Percentiles rank a stretch among this genome's conserved stretches.
phyloP scores from a whole-genome alignment of 768 basidiomycete genomes.

The Pleurotus salmoneostramineus region DNA sequence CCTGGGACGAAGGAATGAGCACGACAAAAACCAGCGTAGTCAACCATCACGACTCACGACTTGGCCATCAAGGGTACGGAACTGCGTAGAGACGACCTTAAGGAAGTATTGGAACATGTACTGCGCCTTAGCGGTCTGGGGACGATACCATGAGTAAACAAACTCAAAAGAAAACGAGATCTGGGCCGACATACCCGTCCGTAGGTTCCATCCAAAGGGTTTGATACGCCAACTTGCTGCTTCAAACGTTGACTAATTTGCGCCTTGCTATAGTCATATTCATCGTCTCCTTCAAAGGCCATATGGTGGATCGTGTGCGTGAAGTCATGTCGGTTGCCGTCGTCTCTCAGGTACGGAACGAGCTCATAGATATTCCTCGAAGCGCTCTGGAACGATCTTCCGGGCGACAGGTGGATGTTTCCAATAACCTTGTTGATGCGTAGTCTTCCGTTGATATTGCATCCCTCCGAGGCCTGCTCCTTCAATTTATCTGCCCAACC shows the following conservation, averaged over 20 bases:
- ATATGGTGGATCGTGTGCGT: constrained; percentile 83
- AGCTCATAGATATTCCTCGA: constrained; percentile 79
- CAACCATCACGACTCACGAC: constrained; percentile 37
- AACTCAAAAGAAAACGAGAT: background rate
- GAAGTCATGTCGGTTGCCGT: constrained; percentile 89
- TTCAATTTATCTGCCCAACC: constrained; percentile 93
- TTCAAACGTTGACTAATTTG: constrained; percentile 59
- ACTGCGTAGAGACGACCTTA: constrained; percentile 96
- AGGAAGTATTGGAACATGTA: constrained; percentile 99
- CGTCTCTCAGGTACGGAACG: constrained; percentile 91
- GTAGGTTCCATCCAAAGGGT: constrained; percentile 72
- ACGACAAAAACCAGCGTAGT: background rate
- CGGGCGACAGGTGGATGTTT: constrained; percentile 93
- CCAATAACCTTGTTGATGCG: constrained; percentile 97
- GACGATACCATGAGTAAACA: constrained; percentile 5
- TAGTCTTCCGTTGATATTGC: constrained; percentile 87
- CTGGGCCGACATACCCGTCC: constrained; percentile 41
- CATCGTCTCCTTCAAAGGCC: constrained; percentile 80
- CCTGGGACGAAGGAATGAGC: constrained; percentile 29
- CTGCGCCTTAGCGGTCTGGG: constrained; percentile 68
- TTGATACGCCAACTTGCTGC: constrained; percentile 67
- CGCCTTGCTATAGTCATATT: constrained; percentile 69
- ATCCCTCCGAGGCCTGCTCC: constrained; percentile 92
- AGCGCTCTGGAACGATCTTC: constrained; percentile 90
- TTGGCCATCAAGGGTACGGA: constrained; percentile 77